Evolutionary conservation across 2,329 filamentous ascomycete species (phyloP).

Genomic region (Epichloe hybrida): DNA sequence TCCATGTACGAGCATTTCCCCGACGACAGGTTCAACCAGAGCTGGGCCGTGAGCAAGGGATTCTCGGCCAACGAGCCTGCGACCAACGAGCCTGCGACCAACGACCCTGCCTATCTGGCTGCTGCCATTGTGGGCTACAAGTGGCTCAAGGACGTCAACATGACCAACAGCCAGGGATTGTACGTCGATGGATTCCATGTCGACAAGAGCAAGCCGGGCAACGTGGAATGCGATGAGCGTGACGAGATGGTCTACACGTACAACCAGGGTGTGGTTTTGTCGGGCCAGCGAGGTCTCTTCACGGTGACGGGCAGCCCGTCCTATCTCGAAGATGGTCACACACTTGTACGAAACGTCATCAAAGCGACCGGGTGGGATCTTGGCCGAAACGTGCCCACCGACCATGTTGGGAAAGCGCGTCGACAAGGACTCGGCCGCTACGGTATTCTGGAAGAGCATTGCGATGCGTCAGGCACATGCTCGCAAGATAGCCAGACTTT

Average conservation of each 20-base stretch:
- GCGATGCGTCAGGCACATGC: conserved; percentile 61
- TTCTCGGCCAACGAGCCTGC: conserved; percentile 33
- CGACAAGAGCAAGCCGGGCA: conserved; percentile 43
- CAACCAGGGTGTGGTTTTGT: conserved; percentile 84
- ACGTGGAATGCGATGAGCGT: conserved; percentile 61
- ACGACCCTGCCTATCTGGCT: conserved; percentile 52
- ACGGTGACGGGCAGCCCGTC: conserved; percentile 56
- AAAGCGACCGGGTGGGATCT: conserved; percentile 64
- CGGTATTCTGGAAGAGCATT: conserved; percentile 73
- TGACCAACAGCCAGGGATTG: conserved; percentile 63
- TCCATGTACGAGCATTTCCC: conserved; percentile 86
- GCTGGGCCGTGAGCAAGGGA: conserved; percentile 33
- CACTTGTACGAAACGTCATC: conserved; percentile 61
- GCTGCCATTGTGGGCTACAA: conserved; percentile 66
- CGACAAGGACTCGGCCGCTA: conserved; percentile 59
- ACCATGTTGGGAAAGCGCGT: conserved; percentile 21
- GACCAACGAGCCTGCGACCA: conserved; percentile 12
- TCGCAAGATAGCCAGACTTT: conserved; percentile 80
- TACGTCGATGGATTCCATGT: conserved; percentile 88
- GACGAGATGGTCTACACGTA: conserved; percentile 92
- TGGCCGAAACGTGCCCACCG: conserved; percentile 24
- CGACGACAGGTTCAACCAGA: conserved; percentile 60
- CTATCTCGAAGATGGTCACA: conserved; percentile 69
- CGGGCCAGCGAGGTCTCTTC: conserved; percentile 69
- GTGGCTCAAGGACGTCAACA: conserved; percentile 68